Percentiles rank a stretch among this genome's conserved stretches.
phyloP scores from a whole-genome alignment of 805 yeast species.

The Nakazawaea pomicola region DNA sequence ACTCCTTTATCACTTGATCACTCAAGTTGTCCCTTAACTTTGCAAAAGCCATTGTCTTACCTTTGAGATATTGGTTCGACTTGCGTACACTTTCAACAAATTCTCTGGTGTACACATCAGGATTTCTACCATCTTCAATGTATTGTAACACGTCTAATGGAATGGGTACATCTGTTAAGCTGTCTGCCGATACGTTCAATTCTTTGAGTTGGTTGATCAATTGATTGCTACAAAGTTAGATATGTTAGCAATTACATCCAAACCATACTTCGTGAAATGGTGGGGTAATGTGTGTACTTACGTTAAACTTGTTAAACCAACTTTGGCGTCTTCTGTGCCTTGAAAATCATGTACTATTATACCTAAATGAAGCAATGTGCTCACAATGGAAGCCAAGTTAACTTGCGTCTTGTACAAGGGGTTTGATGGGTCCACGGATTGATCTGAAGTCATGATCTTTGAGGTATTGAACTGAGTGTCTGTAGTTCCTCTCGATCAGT shows the following conservation, averaged over 20 bases:
- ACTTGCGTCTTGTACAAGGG: slow-evolving; percentile 27
- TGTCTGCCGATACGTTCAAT: slow-evolving; percentile 26
- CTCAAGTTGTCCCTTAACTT: slow-evolving; percentile 62
- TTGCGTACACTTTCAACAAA: slow-evolving; percentile 91
- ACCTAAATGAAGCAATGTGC: slow-evolving; percentile 83
- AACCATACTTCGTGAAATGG: too few relatives aligned
- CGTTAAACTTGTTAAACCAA: slow-evolving; percentile 46
- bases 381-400: slow-evolving; percentile 52
- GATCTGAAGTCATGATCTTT: slow-evolving; percentile 13
- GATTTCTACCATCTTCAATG: slow-evolving; percentile 94
- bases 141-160: slow-evolving; percentile 87
- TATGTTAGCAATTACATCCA: slow-evolving; percentile 2
- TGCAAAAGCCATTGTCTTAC: slow-evolving; percentile 61
- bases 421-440: slow-evolving; percentile 1
- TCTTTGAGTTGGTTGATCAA: slow-evolving; percentile 35
- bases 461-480: background rate
- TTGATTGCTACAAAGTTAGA: slow-evolving; percentile 21
- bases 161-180: slow-evolving; percentile 38
- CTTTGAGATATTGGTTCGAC: slow-evolving; percentile 82
- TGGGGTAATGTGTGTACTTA: slow-evolving; percentile 30
- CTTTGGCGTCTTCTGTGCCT: slow-evolving; percentile 77
- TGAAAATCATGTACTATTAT: slow-evolving; percentile 91
- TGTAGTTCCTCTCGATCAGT: background rate
- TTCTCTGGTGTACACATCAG: slow-evolving; percentile 95
- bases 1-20: slow-evolving; percentile 64